A percentile compares a stretch with the other conserved stretches of the same genome.
Conservation (phyloP, 2,329 filamentous ascomycete genomes). For the Colletotrichum shisoi region DNA sequence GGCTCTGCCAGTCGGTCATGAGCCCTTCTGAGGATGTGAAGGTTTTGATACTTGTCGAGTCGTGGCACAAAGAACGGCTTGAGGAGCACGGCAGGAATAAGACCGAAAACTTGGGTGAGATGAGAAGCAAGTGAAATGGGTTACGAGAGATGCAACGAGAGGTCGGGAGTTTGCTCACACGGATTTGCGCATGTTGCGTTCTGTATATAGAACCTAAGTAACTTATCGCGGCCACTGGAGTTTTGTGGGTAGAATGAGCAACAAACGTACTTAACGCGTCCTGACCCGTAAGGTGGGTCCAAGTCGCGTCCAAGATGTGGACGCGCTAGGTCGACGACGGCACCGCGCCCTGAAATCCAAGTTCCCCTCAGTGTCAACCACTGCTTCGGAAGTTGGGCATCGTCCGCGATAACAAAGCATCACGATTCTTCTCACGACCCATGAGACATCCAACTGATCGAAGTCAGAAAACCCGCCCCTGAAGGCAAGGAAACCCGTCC, state of each 20-base stretch:
- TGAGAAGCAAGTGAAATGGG: not conserved
- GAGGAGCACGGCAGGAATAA: too few species aligned
- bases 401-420: not conserved
- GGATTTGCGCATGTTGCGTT: not conserved
- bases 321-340: slow-evolving; percentile 19
- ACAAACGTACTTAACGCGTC: slow-evolving; percentile 29
- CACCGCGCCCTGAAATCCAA: slow-evolving; percentile 1
- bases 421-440: not conserved
- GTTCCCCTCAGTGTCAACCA: not conserved
- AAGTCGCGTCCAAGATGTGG: slow-evolving; percentile 19
- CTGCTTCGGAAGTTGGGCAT: not conserved
- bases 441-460: not conserved
- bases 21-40: not conserved
- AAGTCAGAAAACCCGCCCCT: not conserved
- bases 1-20: not conserved
- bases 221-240: too few species aligned
- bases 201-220: not conserved
- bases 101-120: not conserved
- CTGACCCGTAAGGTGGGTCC: not conserved
- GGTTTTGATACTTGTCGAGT: not conserved
- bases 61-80: not conserved
- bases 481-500: not conserved
- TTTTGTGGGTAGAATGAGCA: not conserved
- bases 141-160: not conserved
- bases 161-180: not conserved